Percentiles rank a stretch among this genome's conserved stretches.
Conservation (phyloP, 768 basidiomycete species). For the Coprinopsis marcescibilis region DNA sequence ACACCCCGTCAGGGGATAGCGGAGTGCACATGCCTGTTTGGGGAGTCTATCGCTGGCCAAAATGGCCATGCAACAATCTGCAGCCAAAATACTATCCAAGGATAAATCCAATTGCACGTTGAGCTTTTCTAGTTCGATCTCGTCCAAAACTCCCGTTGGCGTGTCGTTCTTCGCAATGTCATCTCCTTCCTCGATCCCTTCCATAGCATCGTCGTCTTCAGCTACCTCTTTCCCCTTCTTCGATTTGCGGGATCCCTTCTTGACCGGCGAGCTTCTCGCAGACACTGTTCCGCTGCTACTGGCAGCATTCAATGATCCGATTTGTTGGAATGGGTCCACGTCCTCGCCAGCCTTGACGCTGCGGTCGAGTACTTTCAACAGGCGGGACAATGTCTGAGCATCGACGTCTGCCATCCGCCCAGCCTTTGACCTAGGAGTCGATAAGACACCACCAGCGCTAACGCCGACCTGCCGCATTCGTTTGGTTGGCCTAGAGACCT, state of each 20-base stretch:
- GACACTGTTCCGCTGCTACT: constrained; percentile 7
- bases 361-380: constrained; percentile 75
- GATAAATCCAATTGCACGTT: constrained; percentile 51
- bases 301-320: constrained; percentile 10
- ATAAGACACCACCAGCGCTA: constrained; percentile 22
- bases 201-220: constrained; percentile 24
- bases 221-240: constrained; percentile 36
- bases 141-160: constrained; percentile 26
- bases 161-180: constrained; percentile 13
- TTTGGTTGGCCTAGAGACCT: constrained; percentile 63
- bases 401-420: constrained; percentile 69
- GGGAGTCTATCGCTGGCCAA: constrained; percentile 74
- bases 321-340: constrained; percentile 58
- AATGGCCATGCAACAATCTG: constrained; percentile 76
- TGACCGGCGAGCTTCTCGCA: constrained; percentile 35
- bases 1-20: not conserved
- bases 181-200: constrained; percentile 16
- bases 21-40: constrained; percentile 62
- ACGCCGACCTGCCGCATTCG: constrained; percentile 47
- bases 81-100: constrained; percentile 71
- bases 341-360: constrained; percentile 74
- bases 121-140: constrained; percentile 46
- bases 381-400: constrained; percentile 48
- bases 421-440: constrained; percentile 39
- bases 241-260: constrained; percentile 31